Evolutionary conservation across 495 filamentous ascomycete species (phyloP), one percentile per base, ranked within the genome.

Genomic region (Hypoxylon cercidicola): DNA sequence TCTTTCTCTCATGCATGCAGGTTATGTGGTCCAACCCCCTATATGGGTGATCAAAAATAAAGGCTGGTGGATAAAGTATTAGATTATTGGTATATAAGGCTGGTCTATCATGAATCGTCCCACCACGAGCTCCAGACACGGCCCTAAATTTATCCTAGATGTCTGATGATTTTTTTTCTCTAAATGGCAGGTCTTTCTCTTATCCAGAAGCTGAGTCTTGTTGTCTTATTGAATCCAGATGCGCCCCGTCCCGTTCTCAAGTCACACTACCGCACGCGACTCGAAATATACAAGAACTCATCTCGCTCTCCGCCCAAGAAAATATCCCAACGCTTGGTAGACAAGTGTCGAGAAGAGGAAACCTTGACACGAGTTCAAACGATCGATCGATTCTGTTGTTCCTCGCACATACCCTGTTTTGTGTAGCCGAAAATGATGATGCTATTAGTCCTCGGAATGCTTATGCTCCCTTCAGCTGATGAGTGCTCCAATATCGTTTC

Each of bases 401-500:
- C 55, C 55, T 49, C 18, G 45, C 30, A 47, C 25, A 49, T 52
- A 50, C 51, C 60, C 55, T 53, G 57, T 70, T 58, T 70, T 67
- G 30, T 71, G 61, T 72, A 71, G 59, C 62, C 71, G 18, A 57
- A 62, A 49, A 60, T 60, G 54, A 66, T 56, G 45, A 54, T 55
- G 48, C 23, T 65, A 62, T 54, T 57, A 55, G 35, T 59, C 47
- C 40, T 50, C 28, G 45, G 46, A 61, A 74, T 74, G 57, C 62
- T 46, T 35, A 52, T 49, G 60, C 21, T 18, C 52, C 43, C 52
- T 37, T 71, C 75, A 81, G 60, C 64, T 77, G 60, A 82, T 76
- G 37, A 81, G 64, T 45, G 79, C 72, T 37, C 77, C 75, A 20
- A 81, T 68, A 43, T 78, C 75, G 41, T 71, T 64, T 19, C 75